A percentile compares a stretch with the other conserved stretches of the same genome.
Evolutionary conservation across 108 stramenopile species (phyloP).

Genomic region (Conticribra guillardii): DNA sequence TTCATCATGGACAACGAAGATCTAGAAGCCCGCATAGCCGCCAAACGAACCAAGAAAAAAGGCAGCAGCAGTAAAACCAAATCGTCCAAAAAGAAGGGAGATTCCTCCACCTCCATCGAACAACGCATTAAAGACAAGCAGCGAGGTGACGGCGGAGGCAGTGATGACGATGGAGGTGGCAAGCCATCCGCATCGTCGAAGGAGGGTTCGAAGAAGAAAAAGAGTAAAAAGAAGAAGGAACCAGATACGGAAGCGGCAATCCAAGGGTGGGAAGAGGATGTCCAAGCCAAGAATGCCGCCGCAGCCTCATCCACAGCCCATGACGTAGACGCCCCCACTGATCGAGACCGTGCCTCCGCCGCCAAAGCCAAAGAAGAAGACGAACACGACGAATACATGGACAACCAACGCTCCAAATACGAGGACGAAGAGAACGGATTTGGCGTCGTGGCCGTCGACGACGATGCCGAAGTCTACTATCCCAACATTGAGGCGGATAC

Average conservation of each 20-base stretch:
- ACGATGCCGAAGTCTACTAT: conserved; percentile 17
- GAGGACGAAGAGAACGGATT: not conserved
- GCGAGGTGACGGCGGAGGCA: not conserved
- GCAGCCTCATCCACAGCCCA: not conserved
- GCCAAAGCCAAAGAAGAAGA: not conserved
- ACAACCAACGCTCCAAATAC: not conserved
- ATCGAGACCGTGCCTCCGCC: not conserved
- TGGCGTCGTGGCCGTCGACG: not conserved
- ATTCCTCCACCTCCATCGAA: not conserved
- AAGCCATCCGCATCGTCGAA: not conserved
- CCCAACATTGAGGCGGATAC: conserved; percentile 31
- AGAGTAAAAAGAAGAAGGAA: conserved; percentile 30
- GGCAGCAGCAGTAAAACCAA: not conserved
- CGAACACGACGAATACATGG: not conserved
- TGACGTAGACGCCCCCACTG: not conserved
- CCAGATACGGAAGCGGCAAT: not conserved
- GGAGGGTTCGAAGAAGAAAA: not conserved
- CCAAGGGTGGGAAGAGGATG: not conserved
- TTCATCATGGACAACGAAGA: conserved; percentile 15
- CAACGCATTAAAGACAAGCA: not conserved
- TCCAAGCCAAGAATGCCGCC: not conserved
- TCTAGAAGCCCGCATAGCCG: conserved; percentile 16
- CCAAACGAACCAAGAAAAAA: conserved; percentile 15
- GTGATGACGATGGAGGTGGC: not conserved
- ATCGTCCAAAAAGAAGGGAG: conserved; percentile 5